Base-by-base conservation (phyloP, 768 basidiomycete genomes). In the Amanita rimosa region DNA sequence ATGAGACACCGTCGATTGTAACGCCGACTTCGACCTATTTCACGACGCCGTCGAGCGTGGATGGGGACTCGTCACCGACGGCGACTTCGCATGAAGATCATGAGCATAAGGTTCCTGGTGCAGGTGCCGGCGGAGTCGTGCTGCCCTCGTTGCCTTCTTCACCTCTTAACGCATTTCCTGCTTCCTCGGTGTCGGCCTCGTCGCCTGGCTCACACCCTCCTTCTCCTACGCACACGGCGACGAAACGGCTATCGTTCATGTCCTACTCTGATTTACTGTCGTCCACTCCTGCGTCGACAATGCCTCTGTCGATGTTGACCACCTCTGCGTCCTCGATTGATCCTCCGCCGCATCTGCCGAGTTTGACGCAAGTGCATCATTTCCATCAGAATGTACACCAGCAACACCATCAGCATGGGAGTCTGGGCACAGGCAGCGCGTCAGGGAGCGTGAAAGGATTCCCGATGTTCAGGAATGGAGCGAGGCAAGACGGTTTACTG, bases 261-360 rank as follows among this genome's bases (percentile, higher is more conserved):
- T 86, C 89, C 3, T 93, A 93, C 63, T 76, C 83, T 22, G 91
- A 94, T 62, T 74, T 94, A 2, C 77, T 94, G 36, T 69, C 83
- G 0, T 85, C 83, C 0, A 79, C 87, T 0, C 92, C 92, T 0
- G 70, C 81, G 0, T 73, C 83, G 8, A 79, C 80, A 10, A 73
- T 83, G 36, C 76, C 88, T 1, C 75, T 95, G 3, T 79, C 80
- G 0, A 77, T 79, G 3, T 74, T 92, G 46, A 90, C 89, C 0
- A 79, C 77, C 0, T 75, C 80, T 1, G 75, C 77, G 0, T 64
- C 72, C 0, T 62, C 74, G 3, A 59, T 67, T 29, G 75, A 83
- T 27, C 81, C 81, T 0, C 85, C 85, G 0, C 85, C 86, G 2
- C 91, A 92, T 58, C 79, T 91, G 16, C 73, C 79, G 2, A 65